phyloP scores from a whole-genome alignment of 2,329 filamentous ascomycete species.

The Annulohypoxylon truncatum region DNA sequence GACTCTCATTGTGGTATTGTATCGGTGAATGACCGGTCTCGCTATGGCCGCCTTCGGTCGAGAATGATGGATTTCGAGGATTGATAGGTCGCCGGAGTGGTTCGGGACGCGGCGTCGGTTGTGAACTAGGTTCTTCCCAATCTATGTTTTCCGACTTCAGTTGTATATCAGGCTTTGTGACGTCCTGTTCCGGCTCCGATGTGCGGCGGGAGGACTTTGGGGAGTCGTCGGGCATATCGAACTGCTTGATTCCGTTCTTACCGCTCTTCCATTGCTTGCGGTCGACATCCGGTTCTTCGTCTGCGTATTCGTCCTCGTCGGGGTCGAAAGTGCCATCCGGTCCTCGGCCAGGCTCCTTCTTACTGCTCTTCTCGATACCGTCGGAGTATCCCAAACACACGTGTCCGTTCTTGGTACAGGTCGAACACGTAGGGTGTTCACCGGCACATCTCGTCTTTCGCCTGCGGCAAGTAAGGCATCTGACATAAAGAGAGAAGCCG shows the following conservation, averaged over 20 bases:
- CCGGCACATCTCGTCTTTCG: slow-evolving; percentile 81
- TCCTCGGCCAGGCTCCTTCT: slow-evolving; percentile 48
- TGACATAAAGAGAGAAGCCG: slow-evolving; percentile 48
- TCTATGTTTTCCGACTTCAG: slow-evolving; percentile 49
- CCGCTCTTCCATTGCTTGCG: slow-evolving; percentile 48
- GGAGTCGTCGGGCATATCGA: slow-evolving; percentile 44
- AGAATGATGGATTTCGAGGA: slow-evolving; percentile 53
- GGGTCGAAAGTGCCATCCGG: slow-evolving; percentile 47
- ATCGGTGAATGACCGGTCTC: slow-evolving; percentile 58
- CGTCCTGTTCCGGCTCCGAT: slow-evolving; percentile 44
- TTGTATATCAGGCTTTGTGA: slow-evolving; percentile 40
- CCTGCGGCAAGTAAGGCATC: slow-evolving; percentile 78
- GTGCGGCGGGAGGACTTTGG: slow-evolving; percentile 40
- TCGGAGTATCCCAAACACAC: slow-evolving; percentile 75
- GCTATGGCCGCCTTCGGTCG: slow-evolving; percentile 55
- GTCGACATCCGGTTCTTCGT: slow-evolving; percentile 49
- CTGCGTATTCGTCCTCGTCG: slow-evolving; percentile 53
- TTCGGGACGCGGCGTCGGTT: slow-evolving; percentile 46
- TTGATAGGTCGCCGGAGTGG: slow-evolving; percentile 43
- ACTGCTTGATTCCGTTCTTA: slow-evolving; percentile 41
- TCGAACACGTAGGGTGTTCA: slow-evolving; percentile 77
- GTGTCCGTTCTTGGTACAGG: slow-evolving; percentile 78
- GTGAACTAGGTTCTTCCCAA: slow-evolving; percentile 47
- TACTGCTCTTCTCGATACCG: slow-evolving; percentile 56
- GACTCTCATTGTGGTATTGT: slow-evolving; percentile 63